phyloP scores from a whole-genome alignment of 164 flowering plant species.

The Chimonanthus salicifolius region DNA sequence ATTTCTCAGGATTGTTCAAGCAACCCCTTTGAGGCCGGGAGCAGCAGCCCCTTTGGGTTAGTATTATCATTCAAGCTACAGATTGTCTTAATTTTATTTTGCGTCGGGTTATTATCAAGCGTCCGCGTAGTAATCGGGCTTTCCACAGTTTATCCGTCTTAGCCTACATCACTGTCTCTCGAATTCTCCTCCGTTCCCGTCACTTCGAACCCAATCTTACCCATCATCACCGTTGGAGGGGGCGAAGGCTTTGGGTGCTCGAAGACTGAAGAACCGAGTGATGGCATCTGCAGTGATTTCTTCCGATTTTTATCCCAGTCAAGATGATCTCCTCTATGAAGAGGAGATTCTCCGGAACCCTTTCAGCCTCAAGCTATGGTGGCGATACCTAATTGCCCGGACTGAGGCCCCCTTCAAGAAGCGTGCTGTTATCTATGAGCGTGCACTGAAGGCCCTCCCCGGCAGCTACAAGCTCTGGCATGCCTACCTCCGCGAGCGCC shows the following conservation, averaged over 20 bases:
- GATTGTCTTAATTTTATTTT: no score
- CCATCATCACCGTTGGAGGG: background rate
- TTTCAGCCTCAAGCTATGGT: constrained; percentile 77
- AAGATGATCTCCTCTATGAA: constrained; percentile 70
- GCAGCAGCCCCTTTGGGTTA: no score
- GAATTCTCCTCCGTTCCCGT: no score
- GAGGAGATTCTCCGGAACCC: constrained; percentile 84
- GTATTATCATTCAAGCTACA: no score
- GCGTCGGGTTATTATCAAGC: no score
- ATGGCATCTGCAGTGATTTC: constrained; percentile 14
- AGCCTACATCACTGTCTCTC: no score
- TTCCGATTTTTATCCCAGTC: constrained; percentile 53
- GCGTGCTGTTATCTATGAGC: constrained; percentile 68
- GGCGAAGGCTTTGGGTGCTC: background rate
- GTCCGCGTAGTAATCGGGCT: no score
- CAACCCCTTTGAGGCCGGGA: no score
- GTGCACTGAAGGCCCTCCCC: constrained; percentile 83
- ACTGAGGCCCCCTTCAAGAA: constrained; percentile 56
- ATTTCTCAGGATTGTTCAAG: no score
- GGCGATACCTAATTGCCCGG: constrained; percentile 77
- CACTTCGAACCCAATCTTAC: no score
- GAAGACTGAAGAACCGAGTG: background rate
- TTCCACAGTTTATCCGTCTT: no score
- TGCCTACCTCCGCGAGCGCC: constrained; percentile 84
- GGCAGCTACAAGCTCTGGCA: constrained; percentile 96